Base-by-base conservation (phyloP, 352 stramenopile genomes). In the Globisporangium spiculum region DNA sequence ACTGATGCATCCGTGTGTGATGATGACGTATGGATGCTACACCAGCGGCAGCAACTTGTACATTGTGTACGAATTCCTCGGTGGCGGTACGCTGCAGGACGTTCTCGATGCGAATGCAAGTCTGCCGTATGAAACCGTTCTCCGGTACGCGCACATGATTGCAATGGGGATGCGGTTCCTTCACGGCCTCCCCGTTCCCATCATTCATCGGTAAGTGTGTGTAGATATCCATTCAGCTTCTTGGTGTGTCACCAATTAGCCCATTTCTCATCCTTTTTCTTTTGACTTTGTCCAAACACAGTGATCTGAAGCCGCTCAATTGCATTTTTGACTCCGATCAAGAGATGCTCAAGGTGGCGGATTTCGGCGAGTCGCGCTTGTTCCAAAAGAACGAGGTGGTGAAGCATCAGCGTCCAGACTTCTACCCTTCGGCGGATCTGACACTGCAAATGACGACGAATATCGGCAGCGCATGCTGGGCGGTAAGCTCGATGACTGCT, bases 21-120 rank as follows among this genome's bases (percentile, higher is more conserved):
- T 94, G 86, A 88, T 89, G 74, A 94, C 86, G 14, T 94, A 94
- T 34, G 86, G 86, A 0, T 94, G 86, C 67, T 94, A 91, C 67
- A 94, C 86, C 12, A 91, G 73, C 34, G 84, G 84, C 3, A 90
- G 80, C 60, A 90, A 91, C 72, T 72, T 94, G 62, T 92, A 92
- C 72, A 89, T 94, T 57, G 82, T 94, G 69, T 94, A 86, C 56
- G 86, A 94, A 56, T 92, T 90, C 65, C 74, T 94, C 20, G 86
- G 86, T 9, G 86, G 84, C 24, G 86, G 86, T n/a, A 94, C 86
- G n/a, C 71, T 94, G 26, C 86, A 94, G 71, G 78, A 94, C 54
- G 57, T 91, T 34, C 79, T 94, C 41, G 86, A 92, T 56, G 67
- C 78, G 9, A 82, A 67, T 22, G 69, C 72, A 0, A 67, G 67